Percentiles rank a stretch among this genome's conserved stretches.
Conservation (phyloP, 228 moss, liverwort and hornwort genomes). For the Sphagnum fallax region DNA sequence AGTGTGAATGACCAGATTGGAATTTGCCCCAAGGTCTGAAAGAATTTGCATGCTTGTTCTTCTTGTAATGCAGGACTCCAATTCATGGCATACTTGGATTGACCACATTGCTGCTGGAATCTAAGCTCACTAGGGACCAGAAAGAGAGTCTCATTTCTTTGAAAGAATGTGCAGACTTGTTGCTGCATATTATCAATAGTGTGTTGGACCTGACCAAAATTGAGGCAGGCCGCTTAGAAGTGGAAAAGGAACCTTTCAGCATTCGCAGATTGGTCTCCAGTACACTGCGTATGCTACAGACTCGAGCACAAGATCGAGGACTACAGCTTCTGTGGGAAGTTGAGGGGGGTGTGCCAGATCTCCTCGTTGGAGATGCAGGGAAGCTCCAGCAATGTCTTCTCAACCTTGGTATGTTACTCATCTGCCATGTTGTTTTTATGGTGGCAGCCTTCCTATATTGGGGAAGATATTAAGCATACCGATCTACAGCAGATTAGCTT, state of each 20-base stretch:
- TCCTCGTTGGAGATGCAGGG: conserved; percentile 52
- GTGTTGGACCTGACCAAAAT: conserved; percentile 60
- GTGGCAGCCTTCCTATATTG: too few species aligned
- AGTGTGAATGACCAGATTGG: too few species aligned
- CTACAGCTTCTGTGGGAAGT: conserved; percentile 38
- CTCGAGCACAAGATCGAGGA: conserved; percentile 23
- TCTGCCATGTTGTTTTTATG: too few species aligned
- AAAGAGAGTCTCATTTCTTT: conserved; percentile 40
- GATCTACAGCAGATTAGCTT: too few species aligned
- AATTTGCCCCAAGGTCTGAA: too few species aligned
- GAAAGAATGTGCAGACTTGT: conserved; percentile 56
- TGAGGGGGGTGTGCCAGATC: conserved; percentile 43
- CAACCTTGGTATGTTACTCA: conserved; percentile 39
- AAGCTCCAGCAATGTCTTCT: conserved; percentile 65
- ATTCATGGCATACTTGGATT: conserved; percentile 71
- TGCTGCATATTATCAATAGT: conserved; percentile 64
- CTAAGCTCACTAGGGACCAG: conserved; percentile 42
- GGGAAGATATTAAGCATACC: too few species aligned
- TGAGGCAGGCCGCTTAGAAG: conserved; percentile 52
- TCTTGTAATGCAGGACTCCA: conserved; percentile 34
- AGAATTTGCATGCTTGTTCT: too few species aligned
- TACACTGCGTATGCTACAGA: conserved; percentile 47
- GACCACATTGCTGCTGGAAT: conserved; percentile 45
- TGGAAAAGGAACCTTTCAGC: conserved; percentile 48
- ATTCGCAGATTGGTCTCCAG: conserved; percentile 38